Conservation (phyloP, 2,329 filamentous ascomycete genomes). For the Trichoderma breve region DNA sequence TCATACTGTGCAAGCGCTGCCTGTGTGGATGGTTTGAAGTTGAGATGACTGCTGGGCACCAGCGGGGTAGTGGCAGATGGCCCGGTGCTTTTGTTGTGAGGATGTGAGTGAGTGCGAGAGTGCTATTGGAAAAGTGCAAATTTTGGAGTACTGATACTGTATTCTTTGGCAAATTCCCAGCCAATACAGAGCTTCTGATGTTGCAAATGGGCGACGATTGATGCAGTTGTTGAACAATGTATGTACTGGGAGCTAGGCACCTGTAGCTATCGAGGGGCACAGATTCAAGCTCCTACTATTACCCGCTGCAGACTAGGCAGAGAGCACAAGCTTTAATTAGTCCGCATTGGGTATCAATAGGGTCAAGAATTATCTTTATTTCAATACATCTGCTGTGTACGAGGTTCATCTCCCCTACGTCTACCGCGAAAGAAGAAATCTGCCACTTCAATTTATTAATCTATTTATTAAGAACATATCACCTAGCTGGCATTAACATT, state of each 20-base stretch:
- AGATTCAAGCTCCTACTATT: neutral
- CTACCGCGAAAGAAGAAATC: neutral
- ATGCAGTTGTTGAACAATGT: neutral
- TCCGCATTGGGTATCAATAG: neutral
- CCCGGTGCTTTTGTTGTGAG: neutral
- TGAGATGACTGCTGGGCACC: neutral
- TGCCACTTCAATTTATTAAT: neutral
- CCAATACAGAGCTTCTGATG: neutral
- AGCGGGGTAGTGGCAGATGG: neutral
- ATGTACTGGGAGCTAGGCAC: neutral
- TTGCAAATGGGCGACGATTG: neutral
- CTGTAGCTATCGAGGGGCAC: neutral
- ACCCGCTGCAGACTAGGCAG: neutral
- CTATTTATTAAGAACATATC: neutral
- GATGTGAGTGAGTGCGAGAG: neutral
- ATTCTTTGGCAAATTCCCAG: neutral
- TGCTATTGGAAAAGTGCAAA: neutral
- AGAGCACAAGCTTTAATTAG: neutral
- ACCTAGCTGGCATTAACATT: neutral
- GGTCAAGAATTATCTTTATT: neutral
- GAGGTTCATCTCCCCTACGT: neutral
- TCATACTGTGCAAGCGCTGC: conserved; percentile 25
- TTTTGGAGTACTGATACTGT: neutral
- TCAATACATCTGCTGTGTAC: neutral
- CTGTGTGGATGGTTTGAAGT: neutral